Evolutionary conservation across 1,284 basidiomycete genomes (phyloP), one percentile per base, ranked within the genome.

Genomic region (Ceratobasidium sp.): DNA sequence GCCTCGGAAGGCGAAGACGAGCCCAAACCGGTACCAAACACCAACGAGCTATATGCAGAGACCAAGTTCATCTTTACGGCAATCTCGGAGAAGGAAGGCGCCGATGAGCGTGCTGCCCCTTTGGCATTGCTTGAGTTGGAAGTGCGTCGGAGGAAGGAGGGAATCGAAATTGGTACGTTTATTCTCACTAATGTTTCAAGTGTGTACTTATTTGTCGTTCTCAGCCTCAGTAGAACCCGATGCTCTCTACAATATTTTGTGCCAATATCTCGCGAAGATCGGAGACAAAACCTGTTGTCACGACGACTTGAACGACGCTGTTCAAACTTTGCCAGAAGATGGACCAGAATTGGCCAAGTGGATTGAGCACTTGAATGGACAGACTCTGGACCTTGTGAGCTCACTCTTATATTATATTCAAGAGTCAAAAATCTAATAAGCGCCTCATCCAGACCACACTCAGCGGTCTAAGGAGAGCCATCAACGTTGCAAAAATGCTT

Each of bases 201-300:
- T 86, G 87, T 19, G 82, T 84, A 81, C 29, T 76, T 17, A 73
- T 57, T 49, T 15, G 4, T 2, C 11, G 52, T 68, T 49, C n/a
- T 65, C 15, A 77, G 40, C 49, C 54, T 75, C 34, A 0, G 71
- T 51, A 66, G 29, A 40, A 59, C 59, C 68, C 59, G 65, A 75
- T 17, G 37, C 32, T 25, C 71, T 43, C 70, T 81, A 4, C 29
- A 56, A 13, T n/a, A 76, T 0, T 80, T 83, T 32, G 68, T 83
- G 13, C 40, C 89, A 80, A 62, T 97, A 97, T 82, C 90, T 95
- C 81, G 85, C 89, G 52, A 86, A 85, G 76, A 90, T 95, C 81
- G 91, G 92, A 13, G 89, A 90, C 82, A 97, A 96, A 83, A 86
- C 91, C 5, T 95, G 92, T 82, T 95, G 94, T 82, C 94, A 90